Evolutionary conservation across 2,329 filamentous ascomycete species (phyloP), one percentile per base, ranked within the genome.

Genomic region (Paracoccidioides brasiliensis): DNA sequence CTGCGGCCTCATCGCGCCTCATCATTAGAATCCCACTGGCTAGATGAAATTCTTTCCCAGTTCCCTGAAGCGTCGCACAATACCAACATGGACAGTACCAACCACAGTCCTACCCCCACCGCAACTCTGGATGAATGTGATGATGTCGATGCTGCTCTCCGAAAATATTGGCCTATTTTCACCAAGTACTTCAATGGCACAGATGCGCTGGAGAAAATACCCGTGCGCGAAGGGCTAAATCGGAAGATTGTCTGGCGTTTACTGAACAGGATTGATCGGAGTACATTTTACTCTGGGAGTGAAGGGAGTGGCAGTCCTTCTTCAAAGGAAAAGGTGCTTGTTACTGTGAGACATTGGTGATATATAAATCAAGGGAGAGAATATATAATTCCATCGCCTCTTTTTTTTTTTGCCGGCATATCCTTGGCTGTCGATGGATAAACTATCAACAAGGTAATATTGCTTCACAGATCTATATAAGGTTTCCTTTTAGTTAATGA

Each of bases 141-240:
- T 7, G 64, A 67, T 32, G 42, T 28, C 9, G 59, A 59, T 22
- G 15, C 55, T 35, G 55, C 58, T 0, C 62, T 87, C 12, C 77
- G 80, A 44, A 78, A 81, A 56, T 78, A 80, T 50, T 95, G 90
- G 86, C 80, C 82, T 2, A 75, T 79, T 46, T 82, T 95, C 63
- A 79, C 84, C 64, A 88, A 86, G 69, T 93, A 96, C 69, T 88
- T 97, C 63, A 90, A 97, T 68, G 93, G 93, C 0, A 80, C 79
- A 56, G 84, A 86, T 65, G 83, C 90, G 2, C 76, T 97, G 57
- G 93, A 98, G 72, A 84, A 90, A 63, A 86, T 98, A 61, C 82
- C 86, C 1, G 74, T 93, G n/a, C 80, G 85, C 56, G 89, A 96
- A 71, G 86, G 87, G 5, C 79, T 94, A 73, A 95, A 93, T 74